Evolutionary conservation across 768 basidiomycete species (phyloP).

Genomic region (Cubamyces lactineus): DNA sequence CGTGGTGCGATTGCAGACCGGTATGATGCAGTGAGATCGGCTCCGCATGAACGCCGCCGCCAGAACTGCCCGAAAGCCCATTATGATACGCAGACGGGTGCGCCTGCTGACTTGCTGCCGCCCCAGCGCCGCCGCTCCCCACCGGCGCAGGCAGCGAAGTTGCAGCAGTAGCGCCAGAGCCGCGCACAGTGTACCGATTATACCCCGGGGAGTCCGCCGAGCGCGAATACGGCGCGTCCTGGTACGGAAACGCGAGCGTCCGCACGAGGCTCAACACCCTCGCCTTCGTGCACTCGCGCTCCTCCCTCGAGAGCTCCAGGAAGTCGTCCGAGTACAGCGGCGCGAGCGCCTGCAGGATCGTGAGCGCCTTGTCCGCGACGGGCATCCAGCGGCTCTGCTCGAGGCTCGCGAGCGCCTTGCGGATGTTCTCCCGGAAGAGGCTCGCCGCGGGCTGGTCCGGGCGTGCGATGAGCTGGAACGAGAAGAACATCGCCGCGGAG

Average conservation of each 20-base stretch:
- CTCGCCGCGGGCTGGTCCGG: conserved; percentile 80
- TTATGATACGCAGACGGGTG: background rate
- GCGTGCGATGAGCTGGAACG: conserved; percentile 83
- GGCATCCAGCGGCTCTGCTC: conserved; percentile 66
- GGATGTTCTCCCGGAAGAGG: conserved; percentile 75
- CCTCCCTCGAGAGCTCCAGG: conserved; percentile 49
- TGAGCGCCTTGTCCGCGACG: conserved; percentile 75
- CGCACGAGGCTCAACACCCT: conserved; percentile 68
- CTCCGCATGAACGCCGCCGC: background rate
- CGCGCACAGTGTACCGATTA: conserved; percentile 16
- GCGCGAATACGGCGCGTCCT: conserved; percentile 64
- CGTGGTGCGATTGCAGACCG: conserved; percentile 13
- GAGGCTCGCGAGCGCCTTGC: conserved; percentile 65
- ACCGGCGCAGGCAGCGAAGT: no score
- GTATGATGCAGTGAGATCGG: conserved; percentile 4
- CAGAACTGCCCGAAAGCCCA: background rate
- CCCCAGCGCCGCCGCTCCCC: no score
- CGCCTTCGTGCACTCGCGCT: conserved; percentile 61
- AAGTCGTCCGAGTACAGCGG: conserved; percentile 75
- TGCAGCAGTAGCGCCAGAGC: background rate
- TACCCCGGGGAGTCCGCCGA: conserved; percentile 50
- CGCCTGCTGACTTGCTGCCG: no score
- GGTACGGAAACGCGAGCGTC: conserved; percentile 82
- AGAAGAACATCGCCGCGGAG: conserved; percentile 88
- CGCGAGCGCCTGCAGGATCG: conserved; percentile 70